These are phyloP conservation scores for Aspergillus udagawae DNA, from an alignment of 2,329 filamentous ascomycete species.

Conservation along the genomic window DNA sequence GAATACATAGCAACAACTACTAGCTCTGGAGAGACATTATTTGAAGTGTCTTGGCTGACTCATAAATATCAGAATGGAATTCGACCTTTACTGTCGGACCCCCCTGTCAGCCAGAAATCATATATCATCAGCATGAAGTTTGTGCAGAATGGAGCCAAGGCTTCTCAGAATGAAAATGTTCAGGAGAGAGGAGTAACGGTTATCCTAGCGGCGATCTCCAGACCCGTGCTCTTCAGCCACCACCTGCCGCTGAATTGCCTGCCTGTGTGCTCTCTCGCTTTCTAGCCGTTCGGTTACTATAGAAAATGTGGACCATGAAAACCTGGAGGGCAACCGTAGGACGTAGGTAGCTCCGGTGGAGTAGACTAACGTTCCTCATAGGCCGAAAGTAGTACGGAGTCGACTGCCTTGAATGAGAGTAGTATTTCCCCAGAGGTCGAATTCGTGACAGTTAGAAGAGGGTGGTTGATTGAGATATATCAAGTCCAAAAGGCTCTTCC, in stretches of 20 bases:
- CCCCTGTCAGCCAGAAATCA: background rate
- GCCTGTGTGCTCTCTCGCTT: background rate
- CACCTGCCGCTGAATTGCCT: conserved; percentile 6
- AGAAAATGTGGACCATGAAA: conserved; percentile 12
- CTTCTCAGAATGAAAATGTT: conserved; percentile 9
- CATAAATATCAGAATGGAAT: background rate
- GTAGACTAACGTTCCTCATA: conserved; percentile 6
- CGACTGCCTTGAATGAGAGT: conserved; percentile 2
- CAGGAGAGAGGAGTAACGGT: conserved; percentile 12
- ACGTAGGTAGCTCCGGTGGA: conserved; percentile 21
- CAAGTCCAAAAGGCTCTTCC: background rate
- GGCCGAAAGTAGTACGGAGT: conserved; percentile 13
- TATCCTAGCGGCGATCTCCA: conserved; percentile 32
- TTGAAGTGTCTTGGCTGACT: background rate
- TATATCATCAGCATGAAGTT: background rate
- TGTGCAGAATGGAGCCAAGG: conserved; percentile 1
- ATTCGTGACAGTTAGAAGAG: background rate
- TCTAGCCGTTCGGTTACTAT: conserved; percentile 3
- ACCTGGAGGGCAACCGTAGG: background rate
- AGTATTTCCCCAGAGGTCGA: conserved; percentile 4
- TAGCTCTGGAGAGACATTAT: background rate
- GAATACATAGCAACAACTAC: too few relatives aligned
- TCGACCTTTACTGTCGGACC: background rate
- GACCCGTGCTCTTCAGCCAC: conserved; percentile 14
- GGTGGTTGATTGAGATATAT: background rate